These are phyloP conservation scores for Kwoniella heveanensis DNA, from an alignment of 768 basidiomycete species.

Conservation along the genomic window DNA sequence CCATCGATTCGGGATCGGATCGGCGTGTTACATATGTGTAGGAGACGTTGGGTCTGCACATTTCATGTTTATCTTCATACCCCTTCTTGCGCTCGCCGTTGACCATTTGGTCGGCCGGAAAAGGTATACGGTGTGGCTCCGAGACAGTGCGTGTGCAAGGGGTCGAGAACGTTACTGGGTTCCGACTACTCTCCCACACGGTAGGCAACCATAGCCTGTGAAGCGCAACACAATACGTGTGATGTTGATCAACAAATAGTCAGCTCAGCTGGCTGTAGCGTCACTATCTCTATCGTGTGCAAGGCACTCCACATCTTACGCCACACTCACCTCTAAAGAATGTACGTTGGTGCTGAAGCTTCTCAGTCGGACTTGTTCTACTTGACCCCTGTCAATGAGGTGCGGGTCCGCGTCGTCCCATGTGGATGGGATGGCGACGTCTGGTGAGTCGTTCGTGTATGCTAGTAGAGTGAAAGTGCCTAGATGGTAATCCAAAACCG, in stretches of 20 bases:
- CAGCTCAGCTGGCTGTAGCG: too few species aligned
- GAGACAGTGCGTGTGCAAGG: too few species aligned
- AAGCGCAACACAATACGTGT: neutral
- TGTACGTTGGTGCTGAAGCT: slow-evolving; percentile 98
- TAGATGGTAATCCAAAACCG: slow-evolving; percentile 29
- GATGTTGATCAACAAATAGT: neutral
- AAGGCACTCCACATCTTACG: too few species aligned
- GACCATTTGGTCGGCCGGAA: too few species aligned
- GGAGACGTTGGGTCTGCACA: too few species aligned
- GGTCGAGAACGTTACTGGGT: too few species aligned
- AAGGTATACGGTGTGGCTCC: too few species aligned
- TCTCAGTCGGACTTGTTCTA: slow-evolving; percentile 74
- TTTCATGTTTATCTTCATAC: too few species aligned
- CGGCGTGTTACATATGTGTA: too few species aligned
- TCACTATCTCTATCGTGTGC: too few species aligned
- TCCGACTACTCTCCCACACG: slow-evolving; percentile 83
- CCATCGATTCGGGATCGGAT: too few species aligned
- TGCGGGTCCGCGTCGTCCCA: slow-evolving; percentile 96
- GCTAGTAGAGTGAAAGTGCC: slow-evolving; percentile 94
- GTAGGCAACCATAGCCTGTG: slow-evolving; percentile 95
- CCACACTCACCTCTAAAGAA: slow-evolving; percentile 63
- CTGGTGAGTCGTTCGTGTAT: slow-evolving; percentile 75
- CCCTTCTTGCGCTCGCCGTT: too few species aligned
- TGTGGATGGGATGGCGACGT: slow-evolving; percentile 88
- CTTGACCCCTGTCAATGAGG: slow-evolving; percentile 86